Conservation (phyloP, 75 land plant genomes). For the Azolla pinnata region DNA sequence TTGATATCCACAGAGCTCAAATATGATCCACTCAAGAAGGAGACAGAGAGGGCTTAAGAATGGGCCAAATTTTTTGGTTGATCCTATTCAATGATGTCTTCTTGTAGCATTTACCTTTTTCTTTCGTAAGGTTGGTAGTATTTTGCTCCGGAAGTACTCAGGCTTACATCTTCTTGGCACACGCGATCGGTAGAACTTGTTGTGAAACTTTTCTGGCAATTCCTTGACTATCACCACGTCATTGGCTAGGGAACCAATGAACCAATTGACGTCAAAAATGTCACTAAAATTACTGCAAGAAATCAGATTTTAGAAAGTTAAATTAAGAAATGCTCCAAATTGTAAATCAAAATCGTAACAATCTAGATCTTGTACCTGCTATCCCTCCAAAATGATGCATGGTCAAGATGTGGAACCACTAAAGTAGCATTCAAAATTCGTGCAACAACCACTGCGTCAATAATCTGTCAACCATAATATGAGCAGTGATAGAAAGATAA, state of each 20-base stretch:
- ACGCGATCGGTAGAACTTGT: slow-evolving; percentile 11
- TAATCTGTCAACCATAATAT: slow-evolving; percentile 46
- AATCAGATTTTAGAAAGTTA: slow-evolving; percentile 92
- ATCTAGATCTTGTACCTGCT: slow-evolving; percentile 84
- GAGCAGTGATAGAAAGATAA: neutral
- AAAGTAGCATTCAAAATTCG: slow-evolving; percentile 90
- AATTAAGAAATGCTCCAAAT: slow-evolving; percentile 81
- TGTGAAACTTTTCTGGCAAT: slow-evolving; percentile 12
- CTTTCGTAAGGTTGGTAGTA: slow-evolving; percentile 24
- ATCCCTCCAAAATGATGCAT: slow-evolving; percentile 94
- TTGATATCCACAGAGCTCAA: too few species aligned
- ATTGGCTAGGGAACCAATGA: slow-evolving; percentile 22
- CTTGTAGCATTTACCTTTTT: slow-evolving; percentile 11
- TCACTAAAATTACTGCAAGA: slow-evolving; percentile 35
- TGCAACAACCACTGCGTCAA: slow-evolving; percentile 96
- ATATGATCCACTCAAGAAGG: too few species aligned
- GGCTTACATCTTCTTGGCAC: slow-evolving; percentile 33
- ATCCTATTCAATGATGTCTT: neutral
- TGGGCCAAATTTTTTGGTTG: neutral
- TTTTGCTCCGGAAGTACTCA: slow-evolving; percentile 20
- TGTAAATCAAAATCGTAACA: slow-evolving; percentile 86
- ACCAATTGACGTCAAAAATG: slow-evolving; percentile 37
- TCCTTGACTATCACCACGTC: slow-evolving; percentile 27
- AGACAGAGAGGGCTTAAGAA: neutral
- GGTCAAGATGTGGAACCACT: slow-evolving; percentile 86